phyloP scores from a whole-genome alignment of 768 basidiomycete species.

The Pleurotus salmoneostramineus region DNA sequence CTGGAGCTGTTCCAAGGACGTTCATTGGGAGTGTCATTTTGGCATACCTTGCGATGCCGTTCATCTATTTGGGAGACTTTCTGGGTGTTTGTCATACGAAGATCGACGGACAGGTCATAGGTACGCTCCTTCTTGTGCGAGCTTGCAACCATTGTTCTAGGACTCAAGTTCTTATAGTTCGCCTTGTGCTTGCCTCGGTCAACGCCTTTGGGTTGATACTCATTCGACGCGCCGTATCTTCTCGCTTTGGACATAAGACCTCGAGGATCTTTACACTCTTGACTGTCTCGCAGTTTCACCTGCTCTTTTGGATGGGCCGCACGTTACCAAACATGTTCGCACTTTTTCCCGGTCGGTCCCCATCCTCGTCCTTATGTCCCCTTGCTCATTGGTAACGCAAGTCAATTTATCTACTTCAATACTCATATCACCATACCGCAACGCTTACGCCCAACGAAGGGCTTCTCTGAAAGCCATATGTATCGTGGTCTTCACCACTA shows the following conservation, averaged over 20 bases:
- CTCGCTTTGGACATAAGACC: slow-evolving; percentile 59
- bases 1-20: slow-evolving; percentile 86
- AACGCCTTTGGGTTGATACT: slow-evolving; percentile 63
- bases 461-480: slow-evolving; percentile 37
- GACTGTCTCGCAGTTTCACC: slow-evolving; percentile 83
- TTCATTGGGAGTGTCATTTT: slow-evolving; percentile 78
- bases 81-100: slow-evolving; percentile 49
- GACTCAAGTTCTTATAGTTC: slow-evolving; percentile 42
- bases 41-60: slow-evolving; percentile 50
- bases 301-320: slow-evolving; percentile 90
- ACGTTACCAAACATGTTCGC: slow-evolving; percentile 96
- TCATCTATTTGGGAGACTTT: slow-evolving; percentile 35
- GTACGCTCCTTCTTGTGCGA: slow-evolving; percentile 35
- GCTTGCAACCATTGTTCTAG: background rate
- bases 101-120: slow-evolving; percentile 63
- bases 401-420: slow-evolving; percentile 57
- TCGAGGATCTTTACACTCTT: slow-evolving; percentile 61
- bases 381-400: slow-evolving; percentile 16
- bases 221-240: slow-evolving; percentile 56
- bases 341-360: slow-evolving; percentile 64
- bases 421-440: slow-evolving; percentile 40
- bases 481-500: slow-evolving; percentile 61
- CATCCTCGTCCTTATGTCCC: slow-evolving; percentile 5
- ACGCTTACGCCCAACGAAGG: slow-evolving; percentile 30
- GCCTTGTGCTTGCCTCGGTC: slow-evolving; percentile 63